Percentiles rank a stretch among this genome's conserved stretches.
phyloP scores from a whole-genome alignment of 768 basidiomycete genomes.

The Dentipellis sp. region DNA sequence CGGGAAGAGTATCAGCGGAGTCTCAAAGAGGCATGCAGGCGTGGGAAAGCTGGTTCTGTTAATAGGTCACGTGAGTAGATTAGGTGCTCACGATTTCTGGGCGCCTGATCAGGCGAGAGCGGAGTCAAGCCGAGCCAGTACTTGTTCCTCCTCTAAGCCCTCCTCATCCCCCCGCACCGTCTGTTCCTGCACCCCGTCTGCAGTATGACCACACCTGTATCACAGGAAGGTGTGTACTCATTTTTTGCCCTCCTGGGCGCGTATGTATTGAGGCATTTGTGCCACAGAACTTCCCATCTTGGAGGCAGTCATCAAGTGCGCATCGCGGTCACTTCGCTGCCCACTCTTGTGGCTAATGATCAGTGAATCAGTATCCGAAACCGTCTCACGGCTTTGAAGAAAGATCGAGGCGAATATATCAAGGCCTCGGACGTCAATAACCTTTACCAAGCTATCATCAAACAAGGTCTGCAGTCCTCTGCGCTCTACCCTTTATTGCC shows the following conservation, averaged over 20 bases:
- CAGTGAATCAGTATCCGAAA: slow-evolving; percentile 68
- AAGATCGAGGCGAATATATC: slow-evolving; percentile 87
- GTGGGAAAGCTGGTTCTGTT: slow-evolving; percentile 8
- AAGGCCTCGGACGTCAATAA: slow-evolving; percentile 88
- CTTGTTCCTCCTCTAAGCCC: neutral
- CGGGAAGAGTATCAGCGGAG: neutral
- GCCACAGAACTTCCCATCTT: slow-evolving; percentile 82
- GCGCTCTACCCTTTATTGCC: no score
- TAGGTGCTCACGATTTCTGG: neutral
- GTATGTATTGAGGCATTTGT: slow-evolving; percentile 10
- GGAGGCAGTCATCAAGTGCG: slow-evolving; percentile 85
- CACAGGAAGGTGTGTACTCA: slow-evolving; percentile 61
- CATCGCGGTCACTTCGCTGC: slow-evolving; percentile 13
- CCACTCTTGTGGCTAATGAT: neutral
- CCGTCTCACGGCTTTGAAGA: slow-evolving; percentile 88
- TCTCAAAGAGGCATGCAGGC: neutral
- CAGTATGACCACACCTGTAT: slow-evolving; percentile 54
- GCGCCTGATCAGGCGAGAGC: neutral
- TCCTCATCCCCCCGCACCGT: neutral
- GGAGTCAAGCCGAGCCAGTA: neutral
- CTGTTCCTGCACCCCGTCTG: neutral
- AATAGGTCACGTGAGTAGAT: slow-evolving; percentile 6
- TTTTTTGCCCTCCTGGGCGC: slow-evolving; percentile 15
- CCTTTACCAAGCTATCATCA: slow-evolving; percentile 88
- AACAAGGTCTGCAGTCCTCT: slow-evolving; percentile 61